Evolutionary conservation across 495 filamentous ascomycete species (phyloP), one percentile per base, ranked within the genome.

Genomic region (Trichoderma asperelloides): DNA sequence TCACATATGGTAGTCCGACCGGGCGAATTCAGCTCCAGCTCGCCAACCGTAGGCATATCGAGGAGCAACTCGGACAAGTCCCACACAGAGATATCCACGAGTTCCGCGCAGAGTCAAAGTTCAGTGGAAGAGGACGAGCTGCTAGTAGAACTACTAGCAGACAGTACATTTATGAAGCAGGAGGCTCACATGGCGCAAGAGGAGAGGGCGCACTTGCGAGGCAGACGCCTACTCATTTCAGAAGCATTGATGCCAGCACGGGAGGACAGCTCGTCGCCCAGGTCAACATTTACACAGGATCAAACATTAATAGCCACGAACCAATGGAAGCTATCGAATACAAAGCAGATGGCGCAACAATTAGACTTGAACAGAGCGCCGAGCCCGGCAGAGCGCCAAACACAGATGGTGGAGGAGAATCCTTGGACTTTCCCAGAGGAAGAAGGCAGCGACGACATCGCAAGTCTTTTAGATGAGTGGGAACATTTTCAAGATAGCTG

Each of bases 371-470:
- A 12, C 30, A 47, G n/a, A n/a, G 43, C 12, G 11, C 15, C 18
- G 4, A 45, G 30, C 15, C 16, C 23, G 2, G 40, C 40, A 18
- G 37, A 28, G n/a, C 8, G 16, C 13, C 49, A 40, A 43, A 23
- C 21, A 23, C 27, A 65, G 47, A 49, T 21, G 49, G 45, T 55
- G 27, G 23, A 25, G 13, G 62, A 62, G 51, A 30, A 37, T 40
- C 43, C 39, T 12, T n/a, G 40, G 25, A 18, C 4, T n/a, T 11
- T 1, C 7, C 55, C 27, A 60, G 55, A 47, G 12, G 15, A 27
- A 16, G 15, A 27, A 69, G 72, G 55, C 72, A 40, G 51, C 62
- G 66, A 23, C 63, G 70, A 65, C 68, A 73, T 40, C 60, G 72
- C 45, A 37, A 60, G 51, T 69, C 72, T 13, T 68, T 69, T 49